These are phyloP conservation scores for Harringtonia aguacate DNA, from an alignment of 2,329 filamentous ascomycete genomes.

Conservation along the genomic window DNA sequence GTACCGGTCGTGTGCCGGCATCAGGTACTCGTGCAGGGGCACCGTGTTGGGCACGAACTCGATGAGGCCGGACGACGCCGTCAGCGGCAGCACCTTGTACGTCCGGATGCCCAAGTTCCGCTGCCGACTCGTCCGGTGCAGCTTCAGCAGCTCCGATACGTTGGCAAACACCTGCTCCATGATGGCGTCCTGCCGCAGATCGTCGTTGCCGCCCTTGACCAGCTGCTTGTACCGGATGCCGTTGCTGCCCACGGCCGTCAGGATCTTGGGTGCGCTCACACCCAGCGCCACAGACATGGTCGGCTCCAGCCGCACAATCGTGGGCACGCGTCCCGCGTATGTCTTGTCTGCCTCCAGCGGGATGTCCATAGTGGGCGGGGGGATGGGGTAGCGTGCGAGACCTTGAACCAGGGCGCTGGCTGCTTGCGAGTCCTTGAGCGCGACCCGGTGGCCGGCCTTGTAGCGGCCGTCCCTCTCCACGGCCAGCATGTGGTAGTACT, in stretches of 20 bases:
- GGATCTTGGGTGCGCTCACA: conserved; percentile 86
- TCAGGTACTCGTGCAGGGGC: conserved; percentile 81
- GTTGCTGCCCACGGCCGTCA: conserved; percentile 69
- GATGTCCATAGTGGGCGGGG: conserved; percentile 83
- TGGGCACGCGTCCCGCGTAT: conserved; percentile 61
- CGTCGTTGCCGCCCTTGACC: conserved; percentile 91
- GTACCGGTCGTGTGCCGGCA: conserved; percentile 82
- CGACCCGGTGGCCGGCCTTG: conserved; percentile 55
- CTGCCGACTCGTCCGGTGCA: conserved; percentile 78
- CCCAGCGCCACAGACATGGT: conserved; percentile 80
- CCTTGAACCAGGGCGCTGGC: conserved; percentile 53
- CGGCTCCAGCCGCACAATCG: conserved; percentile 60
- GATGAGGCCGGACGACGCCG: conserved; percentile 77
- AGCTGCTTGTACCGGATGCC: conserved; percentile 78
- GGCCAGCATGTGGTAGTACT: conserved; percentile 53
- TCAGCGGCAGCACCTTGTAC: conserved; percentile 92
- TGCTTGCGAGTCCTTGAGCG: conserved; percentile 43
- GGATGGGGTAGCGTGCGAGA: conserved; percentile 57
- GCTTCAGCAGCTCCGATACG: conserved; percentile 79
- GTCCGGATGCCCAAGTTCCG: conserved; percentile 84
- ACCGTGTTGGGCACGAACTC: conserved; percentile 95
- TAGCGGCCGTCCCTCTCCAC: conserved; percentile 54
- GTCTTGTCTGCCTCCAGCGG: conserved; percentile 61
- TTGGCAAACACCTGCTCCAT: conserved; percentile 99
- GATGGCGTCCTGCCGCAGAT: conserved; percentile 90